phyloP scores from a whole-genome alignment of 163 green algal species.

The Scenedesmus sp. region DNA sequence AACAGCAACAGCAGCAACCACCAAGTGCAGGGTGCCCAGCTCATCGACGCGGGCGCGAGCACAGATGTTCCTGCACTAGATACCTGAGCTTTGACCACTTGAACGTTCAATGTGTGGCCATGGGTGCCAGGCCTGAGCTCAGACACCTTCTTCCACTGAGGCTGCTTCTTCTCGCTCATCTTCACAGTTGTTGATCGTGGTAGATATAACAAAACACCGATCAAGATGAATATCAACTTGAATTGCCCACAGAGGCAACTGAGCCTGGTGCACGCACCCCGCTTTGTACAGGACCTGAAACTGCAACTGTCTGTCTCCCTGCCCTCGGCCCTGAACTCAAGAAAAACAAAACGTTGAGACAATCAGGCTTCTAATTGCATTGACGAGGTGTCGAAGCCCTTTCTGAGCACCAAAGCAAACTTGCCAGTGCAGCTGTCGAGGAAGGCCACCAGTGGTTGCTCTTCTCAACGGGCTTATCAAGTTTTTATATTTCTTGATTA shows the following conservation, averaged over 20 bases:
- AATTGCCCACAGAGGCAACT: neutral
- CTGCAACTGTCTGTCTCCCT: neutral
- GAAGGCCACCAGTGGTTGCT: neutral
- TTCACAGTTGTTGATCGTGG: neutral
- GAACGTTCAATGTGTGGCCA: slow-evolving; percentile 40
- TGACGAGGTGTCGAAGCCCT: neutral
- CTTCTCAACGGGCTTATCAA: neutral
- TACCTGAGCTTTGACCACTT: slow-evolving; percentile 28
- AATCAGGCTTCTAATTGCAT: neutral
- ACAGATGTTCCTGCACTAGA: neutral
- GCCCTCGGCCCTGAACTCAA: neutral
- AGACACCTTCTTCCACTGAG: slow-evolving; percentile 32
- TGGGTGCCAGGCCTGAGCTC: slow-evolving; percentile 42
- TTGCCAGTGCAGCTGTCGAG: neutral
- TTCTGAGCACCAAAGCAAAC: neutral
- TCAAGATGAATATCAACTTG: neutral
- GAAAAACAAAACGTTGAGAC: neutral
- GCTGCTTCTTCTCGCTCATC: slow-evolving; percentile 47
- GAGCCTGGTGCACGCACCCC: neutral
- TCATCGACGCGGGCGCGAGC: neutral
- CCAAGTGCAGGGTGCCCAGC: neutral
- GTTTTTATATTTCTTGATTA: neutral
- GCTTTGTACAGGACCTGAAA: neutral
- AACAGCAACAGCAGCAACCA: slow-evolving; percentile 3
- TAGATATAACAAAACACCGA: neutral